phyloP scores from a whole-genome alignment of 176 grass and related monocot species.

The Eragrostis curvula region DNA sequence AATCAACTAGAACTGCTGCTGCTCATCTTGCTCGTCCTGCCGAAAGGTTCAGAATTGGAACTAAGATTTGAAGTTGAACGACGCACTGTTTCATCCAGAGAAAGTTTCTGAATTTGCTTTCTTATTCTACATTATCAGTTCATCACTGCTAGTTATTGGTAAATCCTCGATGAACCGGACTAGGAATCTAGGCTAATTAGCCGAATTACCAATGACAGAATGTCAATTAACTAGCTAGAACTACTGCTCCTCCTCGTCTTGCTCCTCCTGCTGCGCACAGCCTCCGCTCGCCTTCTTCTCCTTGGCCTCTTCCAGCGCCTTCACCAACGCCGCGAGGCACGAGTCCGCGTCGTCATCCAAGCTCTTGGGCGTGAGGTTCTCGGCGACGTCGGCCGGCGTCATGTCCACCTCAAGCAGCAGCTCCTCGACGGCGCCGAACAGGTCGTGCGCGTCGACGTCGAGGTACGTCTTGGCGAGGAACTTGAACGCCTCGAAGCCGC shows the following conservation, averaged over 20 bases:
- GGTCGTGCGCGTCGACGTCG: slow-evolving; percentile 8
- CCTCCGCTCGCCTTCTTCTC: slow-evolving; percentile 32
- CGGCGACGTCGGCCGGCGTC: slow-evolving; percentile 65
- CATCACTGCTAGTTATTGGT: no score
- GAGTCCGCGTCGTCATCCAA: slow-evolving; percentile 20
- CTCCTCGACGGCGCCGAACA: slow-evolving; percentile 25
- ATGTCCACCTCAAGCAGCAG: slow-evolving; percentile 57
- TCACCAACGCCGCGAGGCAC: slow-evolving; percentile 43
- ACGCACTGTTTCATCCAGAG: no score
- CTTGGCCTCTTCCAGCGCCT: slow-evolving; percentile 47
- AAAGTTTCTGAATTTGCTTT: no score
- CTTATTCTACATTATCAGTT: no score
- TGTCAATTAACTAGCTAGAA: not conserved
- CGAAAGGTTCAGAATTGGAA: no score
- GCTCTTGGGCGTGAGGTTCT: slow-evolving; percentile 63
- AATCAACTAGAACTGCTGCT: no score
- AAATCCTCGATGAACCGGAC: no score
- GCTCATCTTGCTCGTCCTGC: not conserved
- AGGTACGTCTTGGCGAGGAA: slow-evolving; percentile 64
- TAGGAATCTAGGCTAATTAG: not conserved
- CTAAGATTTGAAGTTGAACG: no score
- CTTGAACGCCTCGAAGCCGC: slow-evolving; percentile 57
- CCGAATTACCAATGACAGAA: not conserved
- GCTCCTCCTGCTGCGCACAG: not conserved
- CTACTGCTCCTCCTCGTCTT: not conserved